These are phyloP conservation scores for Kodamaea laetipori DNA, from an alignment of 805 yeast species.

Conservation along the genomic window DNA sequence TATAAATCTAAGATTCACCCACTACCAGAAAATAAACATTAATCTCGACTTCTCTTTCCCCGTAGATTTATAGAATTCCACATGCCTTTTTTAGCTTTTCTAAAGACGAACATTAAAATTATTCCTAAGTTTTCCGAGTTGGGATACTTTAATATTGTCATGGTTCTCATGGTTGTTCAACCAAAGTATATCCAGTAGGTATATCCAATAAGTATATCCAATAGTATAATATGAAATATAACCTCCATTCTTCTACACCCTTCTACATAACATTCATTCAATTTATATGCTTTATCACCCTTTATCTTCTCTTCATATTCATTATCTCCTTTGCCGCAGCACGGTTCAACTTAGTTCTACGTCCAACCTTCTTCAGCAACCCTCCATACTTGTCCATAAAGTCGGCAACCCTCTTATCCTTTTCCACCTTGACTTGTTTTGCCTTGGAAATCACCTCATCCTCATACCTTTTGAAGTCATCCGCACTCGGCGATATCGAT, in stretches of 20 bases:
- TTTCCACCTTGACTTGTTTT: conserved; percentile 20
- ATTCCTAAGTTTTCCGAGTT: too few species aligned
- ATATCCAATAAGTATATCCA: too few species aligned
- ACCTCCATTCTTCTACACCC: neutral
- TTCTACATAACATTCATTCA: neutral
- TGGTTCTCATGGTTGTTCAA: too few species aligned
- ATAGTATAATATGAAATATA: too few species aligned
- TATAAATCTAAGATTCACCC: too few species aligned
- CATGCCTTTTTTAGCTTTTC: too few species aligned
- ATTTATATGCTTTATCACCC: conserved; percentile 3
- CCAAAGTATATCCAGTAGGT: too few species aligned
- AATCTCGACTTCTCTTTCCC: too few species aligned
- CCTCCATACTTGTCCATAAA: conserved; percentile 16
- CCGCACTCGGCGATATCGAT: conserved; percentile 16
- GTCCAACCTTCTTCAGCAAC: conserved; percentile 27
- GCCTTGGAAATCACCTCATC: conserved; percentile 25
- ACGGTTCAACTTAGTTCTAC: conserved; percentile 37
- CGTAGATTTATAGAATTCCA: too few species aligned
- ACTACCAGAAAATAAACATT: too few species aligned
- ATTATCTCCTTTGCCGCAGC: conserved; percentile 35
- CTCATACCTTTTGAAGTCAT: conserved; percentile 42
- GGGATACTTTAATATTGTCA: too few species aligned
- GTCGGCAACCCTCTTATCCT: conserved; percentile 25
- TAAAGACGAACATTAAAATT: too few species aligned
- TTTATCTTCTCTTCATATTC: conserved; percentile 23